These are phyloP conservation scores for Vaccinium myrtillus DNA, from an alignment of 148 eudicot genomes.

Conservation along the genomic window DNA sequence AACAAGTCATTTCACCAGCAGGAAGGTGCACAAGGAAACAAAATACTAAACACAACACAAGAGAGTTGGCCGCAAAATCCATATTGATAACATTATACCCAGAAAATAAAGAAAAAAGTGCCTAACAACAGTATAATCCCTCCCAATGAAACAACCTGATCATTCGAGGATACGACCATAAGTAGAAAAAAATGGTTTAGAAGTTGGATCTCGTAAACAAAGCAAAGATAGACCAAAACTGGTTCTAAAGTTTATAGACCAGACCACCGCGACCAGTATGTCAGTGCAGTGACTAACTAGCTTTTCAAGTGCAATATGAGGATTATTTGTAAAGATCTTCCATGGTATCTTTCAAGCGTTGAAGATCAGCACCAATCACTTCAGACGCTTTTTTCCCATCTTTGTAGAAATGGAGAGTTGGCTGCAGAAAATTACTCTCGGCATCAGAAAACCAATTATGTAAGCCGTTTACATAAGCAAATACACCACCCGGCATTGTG, in stretches of 20 bases:
- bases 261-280: background rate
- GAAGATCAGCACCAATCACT: constrained; percentile 65
- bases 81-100: background rate
- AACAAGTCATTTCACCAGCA: background rate
- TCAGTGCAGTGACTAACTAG: background rate
- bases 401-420: constrained; percentile 60
- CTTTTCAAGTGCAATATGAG: background rate
- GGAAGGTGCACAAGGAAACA: background rate
- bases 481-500: background rate
- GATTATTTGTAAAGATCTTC: constrained; percentile 53
- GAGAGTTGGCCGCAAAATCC: background rate
- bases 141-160: background rate
- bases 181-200: background rate
- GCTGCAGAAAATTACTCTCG: constrained; percentile 36
- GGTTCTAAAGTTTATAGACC: background rate
- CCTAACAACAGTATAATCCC: background rate
- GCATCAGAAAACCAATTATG: background rate
- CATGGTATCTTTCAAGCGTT: constrained; percentile 43
- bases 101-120: background rate
- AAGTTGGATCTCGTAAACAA: background rate
- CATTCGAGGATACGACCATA: background rate
- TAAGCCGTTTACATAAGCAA: background rate
- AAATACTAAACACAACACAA: background rate
- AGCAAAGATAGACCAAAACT: background rate
- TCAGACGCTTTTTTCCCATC: constrained; percentile 59